Percentiles rank a stretch among this genome's conserved stretches.
phyloP scores from a whole-genome alignment of 2,329 filamentous ascomycete species.

The Mycosphaerella sp. region DNA sequence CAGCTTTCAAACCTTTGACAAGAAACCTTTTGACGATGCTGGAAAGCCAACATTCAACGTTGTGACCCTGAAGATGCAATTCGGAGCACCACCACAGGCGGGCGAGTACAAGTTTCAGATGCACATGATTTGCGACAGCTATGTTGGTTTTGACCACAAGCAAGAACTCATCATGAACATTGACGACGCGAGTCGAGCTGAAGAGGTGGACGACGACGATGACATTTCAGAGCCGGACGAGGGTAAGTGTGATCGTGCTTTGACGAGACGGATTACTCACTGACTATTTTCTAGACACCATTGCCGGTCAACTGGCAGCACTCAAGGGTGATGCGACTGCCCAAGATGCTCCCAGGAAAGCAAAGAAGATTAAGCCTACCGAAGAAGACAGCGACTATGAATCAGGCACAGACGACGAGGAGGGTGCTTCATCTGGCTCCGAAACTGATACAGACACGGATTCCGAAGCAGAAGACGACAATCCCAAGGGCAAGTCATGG shows the following conservation, averaged over 20 bases:
- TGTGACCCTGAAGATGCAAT: slow-evolving; percentile 95
- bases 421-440: slow-evolving; percentile 32
- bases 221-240: slow-evolving; percentile 98
- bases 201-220: slow-evolving; percentile 63
- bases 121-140: slow-evolving; percentile 90
- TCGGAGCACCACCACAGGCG: slow-evolving; percentile 85
- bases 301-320: slow-evolving; percentile 36
- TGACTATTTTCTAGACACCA: slow-evolving; percentile 29
- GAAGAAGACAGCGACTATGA: slow-evolving; percentile 36
- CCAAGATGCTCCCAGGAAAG: slow-evolving; percentile 20
- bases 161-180: slow-evolving; percentile 84
- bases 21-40: slow-evolving; percentile 71
- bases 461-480: slow-evolving; percentile 59
- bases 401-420: slow-evolving; percentile 35
- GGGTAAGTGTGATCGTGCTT: slow-evolving; percentile 55
- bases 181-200: slow-evolving; percentile 80
- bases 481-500: slow-evolving; percentile 13
- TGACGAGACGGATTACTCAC: slow-evolving; percentile 5
- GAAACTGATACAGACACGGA: slow-evolving; percentile 65
- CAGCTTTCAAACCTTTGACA: slow-evolving; percentile 88
- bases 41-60: slow-evolving; percentile 85
- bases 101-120: slow-evolving; percentile 93
- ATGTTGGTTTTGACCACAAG: slow-evolving; percentile 88
- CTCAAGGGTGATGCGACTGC: slow-evolving; percentile 32
- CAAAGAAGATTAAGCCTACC: slow-evolving; percentile 23